Evolutionary conservation across 805 yeast genomes (phyloP), one percentile per base, ranked within the genome.

Genomic region (Sugiyamaella americana): DNA sequence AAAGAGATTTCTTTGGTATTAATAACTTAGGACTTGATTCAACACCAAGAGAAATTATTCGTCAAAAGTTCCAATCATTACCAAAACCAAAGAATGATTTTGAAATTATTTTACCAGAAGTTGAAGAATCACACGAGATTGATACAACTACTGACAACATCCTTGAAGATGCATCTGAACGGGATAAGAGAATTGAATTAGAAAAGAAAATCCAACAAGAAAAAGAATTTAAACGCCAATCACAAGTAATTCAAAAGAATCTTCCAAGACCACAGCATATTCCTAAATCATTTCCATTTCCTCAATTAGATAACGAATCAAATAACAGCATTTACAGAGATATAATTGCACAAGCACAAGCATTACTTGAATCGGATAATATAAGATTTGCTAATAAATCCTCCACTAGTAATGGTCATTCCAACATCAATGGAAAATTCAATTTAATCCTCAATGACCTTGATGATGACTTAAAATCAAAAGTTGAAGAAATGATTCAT

Each of bases 231-330:
- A 52, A 65, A 5, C 59, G 78, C 35, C 32, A 26, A 26, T 74
- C 83, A 0, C 70, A 65, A 48, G 80, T 67, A 1, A 60, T 76
- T 1, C 77, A 74, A 54, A 59, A 61, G 42, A 74, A 68, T 0
- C 63, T 79, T 5, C 65, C 68, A 43, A 53, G 57, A 38, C 61
- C 65, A 5, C 11, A 24, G 43, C 35, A 4, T 48, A 11, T 32
- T 35, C 35, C 30, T 11, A 13, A 16, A n/a, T 19, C 11, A 16
- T 8, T 46, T 18, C 54, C 54, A 4, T 17, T 30, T 10, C 16
- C 13, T 8, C 37, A 40, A 17, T 8, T 13, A 13, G 32, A 26
- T 8, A 8, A 26, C 13, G 32, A 13, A 8, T 8, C 32, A 26
- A 26, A 26, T 13, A 8, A 8, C 32, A 21, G 23, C 2, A 39